Percentiles rank a stretch among this genome's conserved stretches.
Evolutionary conservation across 2,329 filamentous ascomycete genomes (phyloP).

Genomic region (Alternaria hordeiaustralica): DNA sequence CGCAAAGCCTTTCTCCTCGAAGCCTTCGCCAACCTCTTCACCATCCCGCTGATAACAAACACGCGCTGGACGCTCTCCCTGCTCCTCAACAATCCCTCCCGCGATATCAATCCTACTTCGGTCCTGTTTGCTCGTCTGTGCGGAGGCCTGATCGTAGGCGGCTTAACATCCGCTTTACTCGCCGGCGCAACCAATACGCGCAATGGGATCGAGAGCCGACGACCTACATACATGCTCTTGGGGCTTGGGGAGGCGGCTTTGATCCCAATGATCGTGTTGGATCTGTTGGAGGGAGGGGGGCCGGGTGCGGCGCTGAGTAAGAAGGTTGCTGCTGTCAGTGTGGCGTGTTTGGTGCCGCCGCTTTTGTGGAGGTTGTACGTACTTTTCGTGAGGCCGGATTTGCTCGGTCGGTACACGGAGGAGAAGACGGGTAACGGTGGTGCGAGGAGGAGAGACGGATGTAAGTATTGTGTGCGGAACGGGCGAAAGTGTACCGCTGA

Average conservation of each 20-base stretch:
- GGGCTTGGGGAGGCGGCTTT: conserved; percentile 28
- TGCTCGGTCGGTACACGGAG: conserved; percentile 30
- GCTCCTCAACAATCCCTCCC: conserved; percentile 24
- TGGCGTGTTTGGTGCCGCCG: conserved; percentile 25
- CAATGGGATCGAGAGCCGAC: conserved; percentile 33
- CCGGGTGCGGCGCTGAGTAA: conserved; percentile 27
- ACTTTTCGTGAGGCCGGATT: conserved; percentile 27
- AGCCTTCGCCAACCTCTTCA: conserved; percentile 37
- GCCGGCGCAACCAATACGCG: conserved; percentile 30
- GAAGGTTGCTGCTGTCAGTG: conserved; percentile 20
- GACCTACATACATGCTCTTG: conserved; percentile 31
- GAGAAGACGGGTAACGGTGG: not conserved
- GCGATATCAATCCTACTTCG: conserved; percentile 29
- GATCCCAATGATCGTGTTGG: conserved; percentile 28
- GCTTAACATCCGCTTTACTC: conserved; percentile 31
- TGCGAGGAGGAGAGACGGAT: conserved; percentile 4
- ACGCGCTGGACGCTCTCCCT: conserved; percentile 28
- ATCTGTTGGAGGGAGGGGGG: conserved; percentile 23
- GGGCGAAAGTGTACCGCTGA: not conserved
- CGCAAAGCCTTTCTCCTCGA: conserved; percentile 37
- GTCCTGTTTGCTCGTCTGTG: conserved; percentile 35
- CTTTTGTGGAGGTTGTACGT: conserved; percentile 37
- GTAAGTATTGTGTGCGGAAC: not conserved
- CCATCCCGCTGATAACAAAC: conserved; percentile 32
- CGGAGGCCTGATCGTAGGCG: conserved; percentile 30